Percentiles rank a stretch among this genome's conserved stretches.
Conservation (phyloP, 106 monocot genomes). For the Apostasia ramifera region DNA sequence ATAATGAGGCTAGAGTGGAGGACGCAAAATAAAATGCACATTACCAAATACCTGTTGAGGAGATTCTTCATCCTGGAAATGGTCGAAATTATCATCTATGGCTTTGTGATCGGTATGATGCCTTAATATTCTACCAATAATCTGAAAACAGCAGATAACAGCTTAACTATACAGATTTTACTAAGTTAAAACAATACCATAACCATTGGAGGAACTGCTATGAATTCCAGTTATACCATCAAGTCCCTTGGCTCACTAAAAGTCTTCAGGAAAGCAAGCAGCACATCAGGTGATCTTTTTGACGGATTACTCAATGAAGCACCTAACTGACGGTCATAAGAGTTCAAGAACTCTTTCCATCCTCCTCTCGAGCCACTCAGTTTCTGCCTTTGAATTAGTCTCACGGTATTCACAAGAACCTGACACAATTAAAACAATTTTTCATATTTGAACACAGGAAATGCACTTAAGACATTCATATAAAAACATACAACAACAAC, state of each 20-base stretch:
- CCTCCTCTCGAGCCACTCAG: slow-evolving; percentile 40
- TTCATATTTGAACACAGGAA: too few relatives aligned
- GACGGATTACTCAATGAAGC: slow-evolving; percentile 39
- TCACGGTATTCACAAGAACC: slow-evolving; percentile 60
- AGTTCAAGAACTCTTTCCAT: slow-evolving; percentile 59
- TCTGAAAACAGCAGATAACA: slow-evolving; percentile 17
- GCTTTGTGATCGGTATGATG: slow-evolving; percentile 18
- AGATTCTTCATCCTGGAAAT: slow-evolving; percentile 19
- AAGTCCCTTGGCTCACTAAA: slow-evolving; percentile 21
- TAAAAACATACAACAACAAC: too few relatives aligned
- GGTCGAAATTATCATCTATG: slow-evolving; percentile 15
- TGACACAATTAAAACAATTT: background rate
- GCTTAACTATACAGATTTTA: background rate
- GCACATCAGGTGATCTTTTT: slow-evolving; percentile 33
- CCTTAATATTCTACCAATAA: slow-evolving; percentile 35
- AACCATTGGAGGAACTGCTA: too few relatives aligned
- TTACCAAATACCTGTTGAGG: slow-evolving; percentile 36
- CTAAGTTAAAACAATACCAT: background rate
- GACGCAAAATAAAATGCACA: background rate
- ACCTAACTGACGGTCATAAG: slow-evolving; percentile 35
- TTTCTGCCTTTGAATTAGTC: slow-evolving; percentile 34
- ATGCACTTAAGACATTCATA: too few relatives aligned
- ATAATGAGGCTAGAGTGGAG: background rate
- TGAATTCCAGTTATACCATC: slow-evolving; percentile 23
- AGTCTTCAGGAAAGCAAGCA: slow-evolving; percentile 44